Percentiles rank a stretch among this genome's conserved stretches.
Conservation (phyloP, 2,329 filamentous ascomycete genomes). For the Pestalotiopsis sp. region DNA sequence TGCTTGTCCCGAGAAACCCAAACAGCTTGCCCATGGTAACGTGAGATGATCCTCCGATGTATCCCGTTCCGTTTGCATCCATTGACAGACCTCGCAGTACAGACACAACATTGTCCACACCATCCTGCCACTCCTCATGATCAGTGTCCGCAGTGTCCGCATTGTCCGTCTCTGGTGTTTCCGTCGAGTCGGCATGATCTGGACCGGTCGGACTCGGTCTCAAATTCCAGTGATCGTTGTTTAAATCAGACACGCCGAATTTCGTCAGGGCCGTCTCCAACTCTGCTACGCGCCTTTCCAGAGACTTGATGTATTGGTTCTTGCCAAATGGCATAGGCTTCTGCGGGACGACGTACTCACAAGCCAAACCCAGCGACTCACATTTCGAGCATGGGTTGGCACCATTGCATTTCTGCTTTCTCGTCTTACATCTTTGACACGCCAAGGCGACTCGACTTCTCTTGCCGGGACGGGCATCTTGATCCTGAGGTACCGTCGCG, state of each 20-base stretch:
- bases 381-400: slow-evolving; percentile 14
- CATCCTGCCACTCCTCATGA: slow-evolving; percentile 30
- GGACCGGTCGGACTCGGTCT: neutral
- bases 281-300: slow-evolving; percentile 15
- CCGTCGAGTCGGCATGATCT: neutral
- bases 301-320: slow-evolving; percentile 13
- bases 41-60: slow-evolving; percentile 13
- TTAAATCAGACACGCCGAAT: slow-evolving; percentile 12
- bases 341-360: slow-evolving; percentile 17
- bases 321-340: slow-evolving; percentile 17
- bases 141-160: neutral
- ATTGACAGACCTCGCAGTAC: slow-evolving; percentile 49
- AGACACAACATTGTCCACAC: slow-evolving; percentile 69
- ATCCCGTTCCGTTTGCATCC: slow-evolving; percentile 25
- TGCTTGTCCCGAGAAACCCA: slow-evolving; percentile 1
- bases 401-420: slow-evolving; percentile 16
- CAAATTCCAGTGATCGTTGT: slow-evolving; percentile 14
- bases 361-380: slow-evolving; percentile 4
- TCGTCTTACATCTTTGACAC: slow-evolving; percentile 15
- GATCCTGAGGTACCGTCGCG: slow-evolving; percentile 1
- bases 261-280: slow-evolving; percentile 13
- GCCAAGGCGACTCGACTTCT: slow-evolving; percentile 7
- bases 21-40: slow-evolving; percentile 13
- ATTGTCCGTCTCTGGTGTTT: neutral
- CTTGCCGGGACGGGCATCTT: neutral